Evolutionary conservation across 2,329 filamentous ascomycete species (phyloP).

Genomic region (Phoma sp.): DNA sequence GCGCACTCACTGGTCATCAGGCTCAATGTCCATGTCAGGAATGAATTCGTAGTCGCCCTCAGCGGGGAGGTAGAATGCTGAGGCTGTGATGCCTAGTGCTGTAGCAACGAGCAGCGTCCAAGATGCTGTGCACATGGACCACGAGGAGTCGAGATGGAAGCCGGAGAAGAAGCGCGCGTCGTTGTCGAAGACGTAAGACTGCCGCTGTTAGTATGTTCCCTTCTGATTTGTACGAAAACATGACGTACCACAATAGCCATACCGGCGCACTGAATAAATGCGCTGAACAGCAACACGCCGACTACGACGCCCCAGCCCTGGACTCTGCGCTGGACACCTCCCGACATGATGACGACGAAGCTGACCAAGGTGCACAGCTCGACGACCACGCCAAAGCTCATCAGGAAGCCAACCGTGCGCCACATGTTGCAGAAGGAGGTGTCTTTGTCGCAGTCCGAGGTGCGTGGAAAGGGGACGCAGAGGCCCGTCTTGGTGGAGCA

Average conservation of each 20-base stretch:
- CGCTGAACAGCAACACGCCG: conserved; percentile 69
- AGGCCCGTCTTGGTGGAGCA: conserved; percentile 73
- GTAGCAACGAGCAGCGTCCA: conserved; percentile 63
- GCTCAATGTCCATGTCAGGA: conserved; percentile 47
- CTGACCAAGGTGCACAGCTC: conserved; percentile 81
- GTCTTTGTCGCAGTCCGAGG: conserved; percentile 69
- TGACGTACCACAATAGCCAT: conserved; percentile 81
- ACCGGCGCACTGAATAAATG: conserved; percentile 72
- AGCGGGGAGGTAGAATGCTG: conserved; percentile 73
- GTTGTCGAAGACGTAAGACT: conserved; percentile 85
- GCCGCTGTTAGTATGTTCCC: conserved; percentile 3
- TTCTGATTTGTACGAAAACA: neutral
- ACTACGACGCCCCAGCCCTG: conserved; percentile 81
- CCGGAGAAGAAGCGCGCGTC: conserved; percentile 83
- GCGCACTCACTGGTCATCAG: conserved; percentile 43
- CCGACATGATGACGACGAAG: conserved; percentile 77
- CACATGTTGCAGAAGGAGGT: conserved; percentile 90
- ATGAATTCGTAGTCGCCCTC: conserved; percentile 89
- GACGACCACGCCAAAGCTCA: conserved; percentile 82
- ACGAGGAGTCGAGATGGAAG: conserved; percentile 81
- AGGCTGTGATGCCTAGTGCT: conserved; percentile 65
- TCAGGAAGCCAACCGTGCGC: conserved; percentile 85
- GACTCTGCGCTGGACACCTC: conserved; percentile 80
- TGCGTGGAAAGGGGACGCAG: conserved; percentile 72
- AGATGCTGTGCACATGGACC: conserved; percentile 70